phyloP scores from a whole-genome alignment of 495 filamentous ascomycete genomes.

The Aspergillus heteromorphus region DNA sequence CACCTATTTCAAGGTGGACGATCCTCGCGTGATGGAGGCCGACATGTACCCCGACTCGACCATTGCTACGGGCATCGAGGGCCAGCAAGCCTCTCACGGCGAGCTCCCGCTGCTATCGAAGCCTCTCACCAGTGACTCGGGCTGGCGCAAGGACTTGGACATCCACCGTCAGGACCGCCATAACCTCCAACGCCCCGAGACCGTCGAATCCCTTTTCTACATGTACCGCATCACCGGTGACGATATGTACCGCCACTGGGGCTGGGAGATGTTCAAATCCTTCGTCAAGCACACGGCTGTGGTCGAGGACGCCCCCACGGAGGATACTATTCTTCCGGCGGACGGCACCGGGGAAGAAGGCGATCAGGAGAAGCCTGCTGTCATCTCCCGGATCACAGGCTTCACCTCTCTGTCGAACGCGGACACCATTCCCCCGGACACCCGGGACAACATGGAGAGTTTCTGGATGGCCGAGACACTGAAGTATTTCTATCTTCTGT shows the following conservation, averaged over 20 bases:
- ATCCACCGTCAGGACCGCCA: slow-evolving; percentile 74
- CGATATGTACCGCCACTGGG: slow-evolving; percentile 86
- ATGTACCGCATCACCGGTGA: slow-evolving; percentile 99
- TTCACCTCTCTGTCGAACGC: slow-evolving; percentile 82
- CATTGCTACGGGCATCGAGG: slow-evolving; percentile 15
- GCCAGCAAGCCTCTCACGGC: slow-evolving; percentile 13
- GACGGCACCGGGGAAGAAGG: slow-evolving; percentile 12
- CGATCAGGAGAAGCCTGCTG: neutral
- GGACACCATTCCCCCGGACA: slow-evolving; percentile 56
- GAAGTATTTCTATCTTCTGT: slow-evolving; percentile 95
- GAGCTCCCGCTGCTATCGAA: slow-evolving; percentile 31
- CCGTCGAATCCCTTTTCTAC: slow-evolving; percentile 90
- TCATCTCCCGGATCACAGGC: slow-evolving; percentile 38
- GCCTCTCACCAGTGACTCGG: slow-evolving; percentile 20
- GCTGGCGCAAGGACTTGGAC: slow-evolving; percentile 68
- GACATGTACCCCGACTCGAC: slow-evolving; percentile 37
- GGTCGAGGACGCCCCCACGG: slow-evolving; percentile 33
- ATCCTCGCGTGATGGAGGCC: slow-evolving; percentile 38
- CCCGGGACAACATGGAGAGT: slow-evolving; percentile 84
- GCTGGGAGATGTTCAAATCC: slow-evolving; percentile 95
- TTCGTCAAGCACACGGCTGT: slow-evolving; percentile 81
- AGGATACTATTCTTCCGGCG: slow-evolving; percentile 5
- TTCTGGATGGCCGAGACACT: slow-evolving; percentile 98
- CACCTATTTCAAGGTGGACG: slow-evolving; percentile 72
- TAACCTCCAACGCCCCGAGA: slow-evolving; percentile 95